Evolutionary conservation across 108 stramenopile genomes (phyloP).

Genomic region (Nitzschia sp.): DNA sequence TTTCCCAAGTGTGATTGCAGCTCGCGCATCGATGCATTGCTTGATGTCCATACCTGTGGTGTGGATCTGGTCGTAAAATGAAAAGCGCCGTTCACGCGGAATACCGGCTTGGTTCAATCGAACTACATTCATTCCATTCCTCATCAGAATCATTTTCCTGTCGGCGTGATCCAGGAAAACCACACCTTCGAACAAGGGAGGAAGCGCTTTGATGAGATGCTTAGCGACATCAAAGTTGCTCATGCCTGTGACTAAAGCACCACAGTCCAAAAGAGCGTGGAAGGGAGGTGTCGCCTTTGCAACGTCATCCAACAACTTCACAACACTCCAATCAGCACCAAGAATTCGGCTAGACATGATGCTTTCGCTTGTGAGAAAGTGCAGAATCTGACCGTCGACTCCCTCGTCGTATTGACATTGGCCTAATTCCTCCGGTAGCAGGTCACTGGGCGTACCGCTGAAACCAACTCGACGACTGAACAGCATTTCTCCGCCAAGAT

Average conservation of each 20-base stretch:
- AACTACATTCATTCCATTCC: constrained; percentile 82
- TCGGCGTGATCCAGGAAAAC: constrained; percentile 94
- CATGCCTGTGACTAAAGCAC: constrained; percentile 95
- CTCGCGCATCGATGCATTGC: constrained; percentile 88
- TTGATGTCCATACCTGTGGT: constrained; percentile 99
- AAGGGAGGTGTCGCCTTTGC: constrained; percentile 79
- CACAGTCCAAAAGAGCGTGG: constrained; percentile 93
- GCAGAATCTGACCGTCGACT: constrained; percentile 94
- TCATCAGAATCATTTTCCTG: constrained; percentile 91
- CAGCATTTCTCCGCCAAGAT: constrained; percentile 96
- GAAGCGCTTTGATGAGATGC: constrained; percentile 80
- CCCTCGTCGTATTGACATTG: constrained; percentile 96
- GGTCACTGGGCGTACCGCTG: constrained; percentile 96
- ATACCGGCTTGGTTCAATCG: constrained; percentile 86
- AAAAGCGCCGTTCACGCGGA: constrained; percentile 84
- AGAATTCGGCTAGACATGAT: constrained; percentile 78
- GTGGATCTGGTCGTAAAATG: constrained; percentile 96
- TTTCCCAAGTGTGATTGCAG: constrained; percentile 92
- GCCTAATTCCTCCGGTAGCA: constrained; percentile 97
- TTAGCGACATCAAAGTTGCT: constrained; percentile 93
- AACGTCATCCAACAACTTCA: constrained; percentile 73
- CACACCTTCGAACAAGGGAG: constrained; percentile 84
- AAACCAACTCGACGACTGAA: constrained; percentile 95
- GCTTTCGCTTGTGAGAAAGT: constrained; percentile 85
- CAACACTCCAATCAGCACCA: constrained; percentile 75